Evolutionary conservation across 148 eudicot genomes (phyloP).

Genomic region (Persicaria maculosa): DNA sequence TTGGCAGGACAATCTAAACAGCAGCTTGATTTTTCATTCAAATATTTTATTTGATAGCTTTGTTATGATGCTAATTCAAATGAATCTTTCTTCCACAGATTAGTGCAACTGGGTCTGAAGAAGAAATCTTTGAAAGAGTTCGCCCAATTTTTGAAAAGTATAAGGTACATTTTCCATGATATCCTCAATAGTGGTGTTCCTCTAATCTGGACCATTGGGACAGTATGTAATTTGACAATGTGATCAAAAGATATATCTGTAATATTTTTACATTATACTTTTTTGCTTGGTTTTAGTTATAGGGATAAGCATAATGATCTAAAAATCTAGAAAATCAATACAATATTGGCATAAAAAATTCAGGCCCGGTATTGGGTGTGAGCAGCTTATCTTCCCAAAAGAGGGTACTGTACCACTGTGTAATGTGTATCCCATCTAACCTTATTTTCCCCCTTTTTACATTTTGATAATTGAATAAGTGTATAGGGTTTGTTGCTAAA

Average conservation of each 20-base stretch:
- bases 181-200: background rate
- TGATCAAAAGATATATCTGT: no score
- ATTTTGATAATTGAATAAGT: background rate
- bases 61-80: constrained; percentile 9
- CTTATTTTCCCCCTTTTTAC: background rate
- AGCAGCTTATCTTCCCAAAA: no score
- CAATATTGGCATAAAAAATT: background rate
- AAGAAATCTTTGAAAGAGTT: constrained; percentile 71
- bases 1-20: background rate
- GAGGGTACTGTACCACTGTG: background rate
- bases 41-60: background rate
- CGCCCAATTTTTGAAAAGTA: constrained; percentile 48
- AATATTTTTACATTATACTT: background rate
- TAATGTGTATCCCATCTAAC: background rate
- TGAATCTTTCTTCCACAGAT: constrained; percentile 37
- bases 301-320: background rate
- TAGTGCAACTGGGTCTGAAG: constrained; percentile 72
- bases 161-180: constrained; percentile 31
- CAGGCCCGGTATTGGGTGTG: background rate
- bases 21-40: background rate
- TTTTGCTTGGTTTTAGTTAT: no score
- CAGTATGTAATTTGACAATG: background rate
- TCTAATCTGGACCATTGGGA: background rate
- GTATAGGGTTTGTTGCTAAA: background rate
- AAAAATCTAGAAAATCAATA: background rate